phyloP scores from a whole-genome alignment of 768 basidiomycete genomes.

The Peribolospora baueri region DNA sequence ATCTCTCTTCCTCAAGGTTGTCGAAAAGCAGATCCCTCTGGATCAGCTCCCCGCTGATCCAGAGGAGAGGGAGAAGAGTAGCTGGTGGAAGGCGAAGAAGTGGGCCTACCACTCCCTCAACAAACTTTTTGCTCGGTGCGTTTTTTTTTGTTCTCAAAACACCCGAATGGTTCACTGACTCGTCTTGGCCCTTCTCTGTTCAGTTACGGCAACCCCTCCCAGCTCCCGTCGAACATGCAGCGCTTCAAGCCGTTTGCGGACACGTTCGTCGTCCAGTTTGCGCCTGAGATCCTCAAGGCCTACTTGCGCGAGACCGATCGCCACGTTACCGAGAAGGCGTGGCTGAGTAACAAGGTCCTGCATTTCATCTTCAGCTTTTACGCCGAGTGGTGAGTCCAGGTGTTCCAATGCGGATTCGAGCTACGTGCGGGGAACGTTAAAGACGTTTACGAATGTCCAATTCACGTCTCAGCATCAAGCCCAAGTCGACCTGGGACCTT shows the following conservation, averaged over 20 bases:
- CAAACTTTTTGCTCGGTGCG: constrained; percentile 47
- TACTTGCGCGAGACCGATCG: constrained; percentile 49
- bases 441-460: background rate
- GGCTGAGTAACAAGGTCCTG: constrained; percentile 61
- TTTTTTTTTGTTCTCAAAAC: background rate
- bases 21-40: constrained; percentile 32
- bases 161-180: background rate
- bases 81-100: constrained; percentile 86
- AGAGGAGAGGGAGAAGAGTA: constrained; percentile 48
- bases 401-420: background rate
- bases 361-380: constrained; percentile 67
- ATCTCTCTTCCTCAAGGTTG: constrained; percentile 43
- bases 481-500: constrained; percentile 68
- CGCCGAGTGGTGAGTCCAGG: constrained; percentile 47
- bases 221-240: constrained; percentile 45
- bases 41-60: constrained; percentile 41
- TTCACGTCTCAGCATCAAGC: constrained; percentile 41
- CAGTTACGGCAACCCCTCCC: constrained; percentile 67
- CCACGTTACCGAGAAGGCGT: constrained; percentile 44
- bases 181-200: background rate
- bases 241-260: constrained; percentile 47
- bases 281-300: constrained; percentile 62
- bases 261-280: constrained; percentile 84
- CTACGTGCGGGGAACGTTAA: too few species aligned
- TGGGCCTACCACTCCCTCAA: constrained; percentile 72